A percentile compares a stretch with the other conserved stretches of the same genome.
These are phyloP conservation scores for Gypsophila paniculata DNA, from an alignment of 179 eudicot species.

Conservation along the genomic window DNA sequence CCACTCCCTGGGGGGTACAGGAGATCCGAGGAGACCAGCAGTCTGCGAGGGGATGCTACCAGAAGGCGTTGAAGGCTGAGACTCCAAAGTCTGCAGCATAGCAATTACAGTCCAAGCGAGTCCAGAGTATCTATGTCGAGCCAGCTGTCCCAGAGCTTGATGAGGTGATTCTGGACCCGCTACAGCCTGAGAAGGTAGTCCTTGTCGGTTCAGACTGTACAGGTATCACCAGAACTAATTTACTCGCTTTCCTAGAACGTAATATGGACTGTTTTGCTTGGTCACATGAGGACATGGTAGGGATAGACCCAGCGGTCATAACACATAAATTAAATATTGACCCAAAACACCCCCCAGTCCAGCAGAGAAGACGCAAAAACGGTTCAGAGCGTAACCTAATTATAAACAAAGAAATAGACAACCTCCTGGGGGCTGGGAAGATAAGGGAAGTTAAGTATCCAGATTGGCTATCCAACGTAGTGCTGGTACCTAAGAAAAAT, in stretches of 20 bases:
- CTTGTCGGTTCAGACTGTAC: background rate
- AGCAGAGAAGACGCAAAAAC: constrained; percentile 16
- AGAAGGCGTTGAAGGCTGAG: too few relatives aligned
- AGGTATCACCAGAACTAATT: background rate
- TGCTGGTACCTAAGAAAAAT: constrained; percentile 16
- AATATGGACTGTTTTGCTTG: background rate
- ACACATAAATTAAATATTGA: background rate
- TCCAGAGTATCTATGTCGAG: background rate
- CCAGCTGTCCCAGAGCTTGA: background rate
- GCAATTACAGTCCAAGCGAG: too few relatives aligned
- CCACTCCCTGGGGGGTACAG: too few relatives aligned
- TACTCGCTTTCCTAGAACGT: background rate
- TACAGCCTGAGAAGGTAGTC: background rate
- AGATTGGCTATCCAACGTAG: background rate
- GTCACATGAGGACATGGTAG: constrained; percentile 12
- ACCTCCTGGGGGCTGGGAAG: background rate
- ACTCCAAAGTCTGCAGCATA: too few relatives aligned
- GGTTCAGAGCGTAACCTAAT: background rate
- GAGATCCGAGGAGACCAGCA: too few relatives aligned
- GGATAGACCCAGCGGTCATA: constrained; percentile 7
- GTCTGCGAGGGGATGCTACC: too few relatives aligned
- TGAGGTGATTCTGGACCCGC: background rate
- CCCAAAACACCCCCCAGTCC: background rate
- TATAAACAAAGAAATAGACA: constrained; percentile 1
- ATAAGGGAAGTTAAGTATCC: constrained; percentile 14